phyloP scores from a whole-genome alignment of 2,329 filamentous ascomycete genomes.

The Gaeumannomyces sp. region DNA sequence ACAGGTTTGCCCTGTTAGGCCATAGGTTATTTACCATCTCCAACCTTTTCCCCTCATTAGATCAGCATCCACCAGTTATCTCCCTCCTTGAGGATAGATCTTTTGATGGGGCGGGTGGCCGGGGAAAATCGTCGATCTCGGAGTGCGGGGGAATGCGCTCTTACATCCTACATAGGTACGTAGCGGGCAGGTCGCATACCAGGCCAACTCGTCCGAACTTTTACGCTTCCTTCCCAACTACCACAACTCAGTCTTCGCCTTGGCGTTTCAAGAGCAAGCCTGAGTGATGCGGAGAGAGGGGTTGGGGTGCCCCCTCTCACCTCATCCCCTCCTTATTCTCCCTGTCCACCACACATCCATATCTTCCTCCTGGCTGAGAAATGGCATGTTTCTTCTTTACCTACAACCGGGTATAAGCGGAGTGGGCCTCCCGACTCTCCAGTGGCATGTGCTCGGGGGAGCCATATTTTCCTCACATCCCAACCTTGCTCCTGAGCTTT shows the following conservation, averaged over 20 bases:
- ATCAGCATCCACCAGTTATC: background rate
- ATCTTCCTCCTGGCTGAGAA: background rate
- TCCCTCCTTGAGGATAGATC: background rate
- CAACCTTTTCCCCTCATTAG: background rate
- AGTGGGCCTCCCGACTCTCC: background rate
- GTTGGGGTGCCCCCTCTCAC: background rate
- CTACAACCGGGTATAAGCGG: background rate
- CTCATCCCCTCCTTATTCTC: background rate
- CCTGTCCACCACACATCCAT: background rate
- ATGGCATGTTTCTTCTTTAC: background rate
- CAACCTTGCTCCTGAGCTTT: too few species aligned
- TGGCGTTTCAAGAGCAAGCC: background rate
- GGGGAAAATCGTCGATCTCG: background rate
- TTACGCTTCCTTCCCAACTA: background rate
- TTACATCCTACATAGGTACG: too few species aligned
- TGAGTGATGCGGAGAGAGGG: background rate
- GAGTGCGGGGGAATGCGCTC: background rate
- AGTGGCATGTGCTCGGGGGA: background rate
- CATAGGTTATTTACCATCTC: background rate
- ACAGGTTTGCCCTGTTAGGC: background rate
- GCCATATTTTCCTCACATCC: too few species aligned
- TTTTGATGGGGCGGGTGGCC: background rate
- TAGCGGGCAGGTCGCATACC: background rate
- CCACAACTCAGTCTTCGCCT: background rate
- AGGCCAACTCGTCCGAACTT: background rate